Conservation (phyloP, 2,329 filamentous ascomycete species). For the Neopestalotiopsis clavispora region DNA sequence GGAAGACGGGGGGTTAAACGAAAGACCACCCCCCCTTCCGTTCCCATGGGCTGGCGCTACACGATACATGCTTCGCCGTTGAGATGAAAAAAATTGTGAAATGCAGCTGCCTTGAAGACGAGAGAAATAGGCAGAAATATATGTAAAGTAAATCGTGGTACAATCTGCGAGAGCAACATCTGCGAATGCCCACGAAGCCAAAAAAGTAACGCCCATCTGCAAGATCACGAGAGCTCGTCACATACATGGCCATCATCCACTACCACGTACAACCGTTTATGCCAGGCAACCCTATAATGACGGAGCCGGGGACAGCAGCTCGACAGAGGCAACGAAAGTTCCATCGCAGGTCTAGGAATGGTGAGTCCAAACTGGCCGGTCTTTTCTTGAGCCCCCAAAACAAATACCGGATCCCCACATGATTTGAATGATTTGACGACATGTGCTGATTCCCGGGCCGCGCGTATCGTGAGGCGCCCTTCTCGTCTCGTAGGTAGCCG, state of each 20-base stretch:
- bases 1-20: neutral
- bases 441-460: constrained; percentile 14
- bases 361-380: constrained; percentile 22
- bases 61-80: neutral
- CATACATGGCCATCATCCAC: neutral
- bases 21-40: neutral
- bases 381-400: neutral
- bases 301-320: constrained; percentile 25
- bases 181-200: too few relatives aligned
- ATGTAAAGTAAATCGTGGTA: neutral
- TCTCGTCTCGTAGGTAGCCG: too few relatives aligned
- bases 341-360: constrained; percentile 37
- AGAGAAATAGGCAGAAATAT: neutral
- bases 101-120: constrained; percentile 4
- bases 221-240: neutral
- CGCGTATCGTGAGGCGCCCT: neutral
- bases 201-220: too few relatives aligned
- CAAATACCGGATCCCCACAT: neutral
- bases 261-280: neutral
- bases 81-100: neutral
- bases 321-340: constrained; percentile 39
- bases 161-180: neutral
- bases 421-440: neutral
- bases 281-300: constrained; percentile 17
- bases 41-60: neutral